phyloP scores from a whole-genome alignment of 2,329 filamentous ascomycete genomes.

The Trichoderma sp. region DNA sequence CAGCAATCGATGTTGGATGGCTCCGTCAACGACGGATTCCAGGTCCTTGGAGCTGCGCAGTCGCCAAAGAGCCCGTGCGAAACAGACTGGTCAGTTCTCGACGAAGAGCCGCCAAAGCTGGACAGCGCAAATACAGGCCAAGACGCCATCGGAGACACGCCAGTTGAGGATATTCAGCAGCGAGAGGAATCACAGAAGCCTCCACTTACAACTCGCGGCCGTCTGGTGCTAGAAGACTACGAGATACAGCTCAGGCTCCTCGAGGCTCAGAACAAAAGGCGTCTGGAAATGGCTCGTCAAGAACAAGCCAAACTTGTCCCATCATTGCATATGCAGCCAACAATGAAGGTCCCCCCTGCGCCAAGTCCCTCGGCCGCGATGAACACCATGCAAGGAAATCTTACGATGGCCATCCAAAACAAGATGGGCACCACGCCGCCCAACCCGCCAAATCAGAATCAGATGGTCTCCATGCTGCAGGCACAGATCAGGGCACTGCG shows the following conservation, averaged over 20 bases:
- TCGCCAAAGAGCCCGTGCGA: background rate
- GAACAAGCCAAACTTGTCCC: background rate
- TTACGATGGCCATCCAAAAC: background rate
- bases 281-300: slow-evolving; percentile 1
- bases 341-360: background rate
- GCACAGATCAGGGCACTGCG: background rate
- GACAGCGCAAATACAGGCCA: background rate
- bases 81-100: background rate
- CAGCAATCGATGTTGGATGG: background rate
- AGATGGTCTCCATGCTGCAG: background rate
- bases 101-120: background rate
- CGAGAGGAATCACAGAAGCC: background rate
- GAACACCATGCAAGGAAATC: background rate
- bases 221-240: background rate
- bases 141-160: background rate
- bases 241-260: background rate
- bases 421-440: background rate
- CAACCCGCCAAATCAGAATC: background rate
- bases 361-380: background rate
- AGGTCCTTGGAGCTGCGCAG: background rate
- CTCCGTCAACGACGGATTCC: background rate
- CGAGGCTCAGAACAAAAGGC: background rate
- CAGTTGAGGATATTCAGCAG: background rate
- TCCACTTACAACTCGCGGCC: background rate
- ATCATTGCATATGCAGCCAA: background rate